phyloP scores from a whole-genome alignment of 306 rosid genomes.

The Cucumis sativus region Cucumber_9930_V3 NC_026659.2:8026001-8026500 shows the following conservation, averaged over 20 bases:
- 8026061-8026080: constrained; percentile 46
- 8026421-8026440: constrained; percentile 61
- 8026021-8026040: constrained; percentile 57
- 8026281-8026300: not conserved
- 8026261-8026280: not conserved
- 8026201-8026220: constrained; percentile 57
- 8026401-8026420: constrained; percentile 63
- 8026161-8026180: constrained; percentile 27
- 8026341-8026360: not conserved
- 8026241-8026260: constrained; percentile 14
- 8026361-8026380: not conserved
- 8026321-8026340: not conserved
- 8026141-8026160: constrained; percentile 57
- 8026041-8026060: constrained; percentile 40
- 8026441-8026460: constrained; percentile 57
- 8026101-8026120: constrained; percentile 35
- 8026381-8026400: not conserved
- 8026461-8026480: constrained; percentile 48
- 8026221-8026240: constrained; percentile 93
- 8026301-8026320: not conserved
- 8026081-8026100: constrained; percentile 42
- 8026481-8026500: constrained; percentile 38
- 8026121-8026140: constrained; percentile 82
- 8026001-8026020: constrained; percentile 63
- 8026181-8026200: constrained; percentile 66